Evolutionary conservation across 768 basidiomycete genomes (phyloP).

Genomic region (Rhizopogon salebrosus): DNA sequence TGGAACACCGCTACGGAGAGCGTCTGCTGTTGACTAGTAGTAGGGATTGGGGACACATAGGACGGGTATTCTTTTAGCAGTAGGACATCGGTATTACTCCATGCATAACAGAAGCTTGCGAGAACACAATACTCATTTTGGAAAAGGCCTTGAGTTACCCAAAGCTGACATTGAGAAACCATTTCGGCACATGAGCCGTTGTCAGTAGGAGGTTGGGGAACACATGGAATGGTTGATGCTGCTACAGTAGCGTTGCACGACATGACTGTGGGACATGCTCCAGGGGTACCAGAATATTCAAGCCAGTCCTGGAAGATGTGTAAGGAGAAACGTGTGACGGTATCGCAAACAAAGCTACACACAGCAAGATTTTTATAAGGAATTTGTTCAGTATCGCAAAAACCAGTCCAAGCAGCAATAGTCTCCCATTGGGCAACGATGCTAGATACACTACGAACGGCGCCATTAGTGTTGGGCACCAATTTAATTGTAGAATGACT

Average conservation of each 20-base stretch:
- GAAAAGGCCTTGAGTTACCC: constrained; percentile 17
- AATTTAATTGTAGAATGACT: background rate
- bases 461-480: background rate
- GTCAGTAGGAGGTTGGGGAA: constrained; percentile 16
- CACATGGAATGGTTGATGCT: constrained; percentile 6
- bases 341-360: background rate
- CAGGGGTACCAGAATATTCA: constrained; percentile 14
- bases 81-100: constrained; percentile 16
- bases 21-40: constrained; percentile 7
- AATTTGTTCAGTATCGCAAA: constrained; percentile 15
- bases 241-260: constrained; percentile 9
- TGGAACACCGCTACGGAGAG: constrained; percentile 16
- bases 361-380: constrained; percentile 18
- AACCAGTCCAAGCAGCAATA: constrained; percentile 19
- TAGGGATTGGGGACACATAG: background rate
- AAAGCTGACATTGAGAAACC: constrained; percentile 12
- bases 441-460: constrained; percentile 3
- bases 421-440: constrained; percentile 9
- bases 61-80: constrained; percentile 13
- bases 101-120: constrained; percentile 19
- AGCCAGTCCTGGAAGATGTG: constrained; percentile 16
- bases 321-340: background rate
- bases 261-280: constrained; percentile 11
- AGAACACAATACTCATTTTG: constrained; percentile 20
- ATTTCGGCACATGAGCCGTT: constrained; percentile 18